Base-by-base conservation (phyloP, 176 grass and related monocot species). In the Raddia distichophylla region DNA sequence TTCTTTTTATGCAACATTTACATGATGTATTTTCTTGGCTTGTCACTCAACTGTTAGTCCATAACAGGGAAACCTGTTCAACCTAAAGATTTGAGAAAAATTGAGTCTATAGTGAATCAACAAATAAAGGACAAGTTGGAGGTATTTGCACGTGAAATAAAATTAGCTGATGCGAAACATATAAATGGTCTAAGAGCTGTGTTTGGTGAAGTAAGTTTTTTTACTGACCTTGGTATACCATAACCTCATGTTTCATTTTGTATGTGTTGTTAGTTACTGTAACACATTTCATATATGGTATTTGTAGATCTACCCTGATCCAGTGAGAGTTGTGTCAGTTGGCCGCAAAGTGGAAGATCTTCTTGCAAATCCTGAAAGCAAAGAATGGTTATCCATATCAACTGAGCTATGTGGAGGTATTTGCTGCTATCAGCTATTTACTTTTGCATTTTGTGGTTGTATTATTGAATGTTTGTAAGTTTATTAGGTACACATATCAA, bases 41-140 rank as follows among this genome's bases (percentile, higher is more conserved):
- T 35, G 11, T 73, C 34, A 47, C 53, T 73, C 19, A 66, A 78
- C 10, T 52, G 7, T 69, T 84, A 3, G 11, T 89, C 64, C 17
- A 14, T 83, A 82, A 91, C 89, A 98, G 96, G 96, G n/a, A 95
- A 98, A 83, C 96, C 96, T 58, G 86, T 98, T 64, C 86, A 89
- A 67, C 88, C 90, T 33, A 90, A 98, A 85, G 92, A 98, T 62
- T 74, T 98, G 81, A 93, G 89, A 82, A 95, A 93, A 86, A 98
- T 98, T 12, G 95, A 98, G 84, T 89, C 82, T 15, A 98, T 98
- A 68, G 95, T 98, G 62, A 98, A 95, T 72, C 82, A 98, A 56
- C 95, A 98, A 72, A 98, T 98, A 71, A 84, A 95, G 46, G 95
- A 93, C 13, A 89, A 89, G n/a, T 49, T 98, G 71, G 81, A 91